These are phyloP conservation scores for Nothophaeocryptopus gaeumannii DNA, from an alignment of 2,329 filamentous ascomycete genomes.

Conservation along the genomic window DNA sequence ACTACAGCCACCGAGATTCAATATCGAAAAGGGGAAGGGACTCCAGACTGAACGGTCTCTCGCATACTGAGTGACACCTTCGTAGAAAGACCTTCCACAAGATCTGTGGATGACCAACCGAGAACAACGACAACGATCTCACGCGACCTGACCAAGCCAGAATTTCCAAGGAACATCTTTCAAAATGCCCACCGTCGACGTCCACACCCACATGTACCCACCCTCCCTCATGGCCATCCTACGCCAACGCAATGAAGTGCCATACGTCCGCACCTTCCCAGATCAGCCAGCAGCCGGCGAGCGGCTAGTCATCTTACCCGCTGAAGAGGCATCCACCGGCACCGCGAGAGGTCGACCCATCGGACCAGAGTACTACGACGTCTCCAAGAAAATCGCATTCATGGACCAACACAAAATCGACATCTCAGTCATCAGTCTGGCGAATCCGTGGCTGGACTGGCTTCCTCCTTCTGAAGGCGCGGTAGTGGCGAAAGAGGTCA, in stretches of 20 bases:
- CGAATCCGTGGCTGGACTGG: conserved; percentile 94
- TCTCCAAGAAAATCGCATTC: conserved; percentile 76
- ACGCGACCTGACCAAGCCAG: not conserved
- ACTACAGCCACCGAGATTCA: too few relatives aligned
- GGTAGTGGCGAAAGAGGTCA: conserved; percentile 64
- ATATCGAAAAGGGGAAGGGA: too few relatives aligned
- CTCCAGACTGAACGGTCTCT: too few relatives aligned
- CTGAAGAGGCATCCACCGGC: conserved; percentile 30
- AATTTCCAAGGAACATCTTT: not conserved
- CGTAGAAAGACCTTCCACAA: not conserved
- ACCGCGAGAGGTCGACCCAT: conserved; percentile 72
- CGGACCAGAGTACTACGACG: conserved; percentile 77
- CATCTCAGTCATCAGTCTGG: conserved; percentile 80
- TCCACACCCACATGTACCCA: conserved; percentile 64
- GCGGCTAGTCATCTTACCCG: conserved; percentile 50
- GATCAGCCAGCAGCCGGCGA: conserved; percentile 51
- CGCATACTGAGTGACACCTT: not conserved
- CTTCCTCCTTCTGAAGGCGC: conserved; percentile 61
- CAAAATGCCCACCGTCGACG: conserved; percentile 50
- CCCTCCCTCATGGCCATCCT: conserved; percentile 53
- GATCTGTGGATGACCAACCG: not conserved
- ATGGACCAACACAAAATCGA: conserved; percentile 83
- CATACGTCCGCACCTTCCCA: conserved; percentile 66
- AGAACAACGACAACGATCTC: not conserved
- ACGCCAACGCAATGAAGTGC: conserved; percentile 58